Base-by-base conservation (phyloP, 2,329 filamentous ascomycete species). In the Epicoccum sorghinum region DNA sequence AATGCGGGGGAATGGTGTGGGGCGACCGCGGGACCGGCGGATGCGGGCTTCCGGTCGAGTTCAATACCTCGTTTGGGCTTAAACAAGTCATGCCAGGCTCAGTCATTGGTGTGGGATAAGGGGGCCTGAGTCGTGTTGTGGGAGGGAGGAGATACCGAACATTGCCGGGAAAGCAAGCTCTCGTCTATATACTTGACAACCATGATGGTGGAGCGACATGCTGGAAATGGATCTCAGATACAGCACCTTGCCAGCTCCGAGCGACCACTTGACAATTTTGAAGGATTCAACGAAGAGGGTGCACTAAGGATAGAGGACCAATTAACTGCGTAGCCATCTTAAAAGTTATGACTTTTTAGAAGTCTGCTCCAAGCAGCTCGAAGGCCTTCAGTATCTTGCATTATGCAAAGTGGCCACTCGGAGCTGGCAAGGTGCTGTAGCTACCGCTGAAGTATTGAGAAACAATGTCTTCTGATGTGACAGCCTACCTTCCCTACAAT, bases 401-500 rank as follows among this genome's bases (percentile, higher is more conserved):
- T n/a, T n/a, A n/a, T n/a, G n/a, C n/a, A n/a, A n/a, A n/a, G n/a
- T n/a, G n/a, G n/a, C n/a, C n/a, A n/a, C n/a, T n/a, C n/a, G n/a
- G n/a, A n/a, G n/a, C n/a, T n/a, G n/a, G n/a, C n/a, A n/a, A n/a
- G n/a, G n/a, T n/a, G n/a, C n/a, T n/a, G n/a, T n/a, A 29, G 27
- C 27, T 29, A 29, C 27, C 6, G 27, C 27, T 29, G 27, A 29
- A 9, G 9, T 29, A 7, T 29, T 29, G 27, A 29, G 1, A 29
- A 3, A 29, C 27, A 9, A 29, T 12, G 14, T 14, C 4, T 13
- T 42, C 12, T 9, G n/a, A 42, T 1, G 8, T 12, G 3, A 36
- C 18, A 18, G 18, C 18, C 18, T 18, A 3, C 18, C 18, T 3
- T 18, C 18, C 56, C 46, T 69, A 81, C 53, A 84, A 56, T 65